These are phyloP conservation scores for Cytospora paraplurivora DNA, from an alignment of 2,329 filamentous ascomycete genomes.

Conservation along the genomic window DNA sequence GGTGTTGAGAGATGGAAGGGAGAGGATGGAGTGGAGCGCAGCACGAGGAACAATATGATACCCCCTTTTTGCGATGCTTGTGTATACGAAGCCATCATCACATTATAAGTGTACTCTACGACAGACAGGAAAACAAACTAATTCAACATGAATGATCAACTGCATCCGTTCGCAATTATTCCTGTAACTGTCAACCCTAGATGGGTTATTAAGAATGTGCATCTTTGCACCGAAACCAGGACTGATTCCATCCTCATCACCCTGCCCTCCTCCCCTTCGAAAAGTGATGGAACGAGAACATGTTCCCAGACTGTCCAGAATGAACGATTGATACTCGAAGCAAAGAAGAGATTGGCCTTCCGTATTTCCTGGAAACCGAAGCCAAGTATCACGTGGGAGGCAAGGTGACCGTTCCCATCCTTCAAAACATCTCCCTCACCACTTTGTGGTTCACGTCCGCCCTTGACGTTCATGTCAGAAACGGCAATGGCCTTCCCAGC, in stretches of 20 bases:
- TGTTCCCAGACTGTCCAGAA: slow-evolving; percentile 3
- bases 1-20: slow-evolving; percentile 1
- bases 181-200: background rate
- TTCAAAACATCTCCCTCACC: background rate
- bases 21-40: background rate
- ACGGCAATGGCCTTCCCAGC: background rate
- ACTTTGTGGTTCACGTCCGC: background rate
- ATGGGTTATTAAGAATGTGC: background rate
- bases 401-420: background rate
- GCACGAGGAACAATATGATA: slow-evolving; percentile 30
- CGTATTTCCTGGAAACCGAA: background rate
- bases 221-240: background rate
- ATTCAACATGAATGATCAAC: background rate
- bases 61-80: slow-evolving; percentile 2
- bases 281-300: background rate
- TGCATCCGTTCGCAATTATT: background rate
- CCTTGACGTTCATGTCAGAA: background rate
- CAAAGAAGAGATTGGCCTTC: background rate
- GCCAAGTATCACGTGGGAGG: background rate
- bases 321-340: background rate
- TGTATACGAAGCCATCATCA: slow-evolving; percentile 20
- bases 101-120: background rate
- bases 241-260: background rate
- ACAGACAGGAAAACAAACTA: no score
- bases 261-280: background rate